Conservation (phyloP, 75 land plant genomes). For the Picea sitchensis region DNA sequence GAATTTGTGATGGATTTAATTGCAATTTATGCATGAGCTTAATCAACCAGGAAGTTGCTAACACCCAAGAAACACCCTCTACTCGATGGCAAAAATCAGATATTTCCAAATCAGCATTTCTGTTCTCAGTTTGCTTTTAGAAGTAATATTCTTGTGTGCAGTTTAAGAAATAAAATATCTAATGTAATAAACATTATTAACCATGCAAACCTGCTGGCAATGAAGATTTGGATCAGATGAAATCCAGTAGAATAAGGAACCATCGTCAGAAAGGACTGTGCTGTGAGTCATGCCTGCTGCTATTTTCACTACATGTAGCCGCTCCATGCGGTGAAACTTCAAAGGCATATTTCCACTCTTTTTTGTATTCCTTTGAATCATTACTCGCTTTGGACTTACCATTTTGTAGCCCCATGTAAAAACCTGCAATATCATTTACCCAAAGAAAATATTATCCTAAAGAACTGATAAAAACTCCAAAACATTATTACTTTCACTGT, state of each 20-base stretch:
- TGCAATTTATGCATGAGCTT: neutral
- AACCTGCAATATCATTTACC: slow-evolving; percentile 45
- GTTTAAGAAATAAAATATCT: neutral
- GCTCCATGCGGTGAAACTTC: slow-evolving; percentile 75
- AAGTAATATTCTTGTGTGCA: neutral
- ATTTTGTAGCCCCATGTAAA: slow-evolving; percentile 95
- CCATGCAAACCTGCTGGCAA: slow-evolving; percentile 74
- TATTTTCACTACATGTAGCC: slow-evolving; percentile 72
- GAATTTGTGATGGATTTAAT: neutral
- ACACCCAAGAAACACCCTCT: neutral
- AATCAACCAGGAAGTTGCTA: neutral
- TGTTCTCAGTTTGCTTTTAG: neutral
- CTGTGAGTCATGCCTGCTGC: slow-evolving; percentile 92
- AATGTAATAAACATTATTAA: slow-evolving; percentile 4
- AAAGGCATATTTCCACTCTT: slow-evolving; percentile 61
- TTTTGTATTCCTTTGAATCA: slow-evolving; percentile 64
- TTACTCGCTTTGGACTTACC: slow-evolving; percentile 84
- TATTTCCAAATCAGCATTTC: neutral
- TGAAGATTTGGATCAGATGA: slow-evolving; percentile 87
- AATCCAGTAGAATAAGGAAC: slow-evolving; percentile 82
- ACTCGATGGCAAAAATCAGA: neutral
- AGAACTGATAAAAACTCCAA: neutral
- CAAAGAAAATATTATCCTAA: neutral
- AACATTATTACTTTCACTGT: neutral
- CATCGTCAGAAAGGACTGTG: slow-evolving; percentile 89